Percentiles rank a stretch among this genome's conserved stretches.
Conservation (phyloP, 768 basidiomycete genomes). For the Russula abietina region DNA sequence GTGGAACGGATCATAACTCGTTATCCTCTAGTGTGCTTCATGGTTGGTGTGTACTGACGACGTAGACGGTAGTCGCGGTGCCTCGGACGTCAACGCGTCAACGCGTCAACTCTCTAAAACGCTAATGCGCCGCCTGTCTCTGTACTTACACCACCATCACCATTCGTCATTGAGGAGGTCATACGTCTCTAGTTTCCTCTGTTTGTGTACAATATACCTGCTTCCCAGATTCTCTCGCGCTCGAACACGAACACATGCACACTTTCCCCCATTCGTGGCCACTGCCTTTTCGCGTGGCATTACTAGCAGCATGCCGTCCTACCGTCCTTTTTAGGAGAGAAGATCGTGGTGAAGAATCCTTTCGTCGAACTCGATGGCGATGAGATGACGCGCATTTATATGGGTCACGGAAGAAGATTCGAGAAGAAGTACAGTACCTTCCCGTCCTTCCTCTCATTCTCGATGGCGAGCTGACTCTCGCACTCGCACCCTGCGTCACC, state of each 20-base stretch:
- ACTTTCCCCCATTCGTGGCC: too few relatives aligned
- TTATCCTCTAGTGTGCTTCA: too few relatives aligned
- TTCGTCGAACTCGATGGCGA: constrained; percentile 95
- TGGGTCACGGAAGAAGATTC: constrained; percentile 98
- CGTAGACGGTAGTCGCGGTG: background rate
- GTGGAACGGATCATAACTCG: too few relatives aligned
- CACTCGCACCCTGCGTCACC: background rate
- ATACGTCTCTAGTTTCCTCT: background rate
- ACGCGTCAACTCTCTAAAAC: background rate
- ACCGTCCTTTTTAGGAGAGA: constrained; percentile 33
- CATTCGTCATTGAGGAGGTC: background rate
- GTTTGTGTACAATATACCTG: background rate
- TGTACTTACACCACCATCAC: background rate
- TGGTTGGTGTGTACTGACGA: too few relatives aligned
- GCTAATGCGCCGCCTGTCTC: background rate
- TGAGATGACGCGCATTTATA: constrained; percentile 99
- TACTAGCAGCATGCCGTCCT: too few relatives aligned
- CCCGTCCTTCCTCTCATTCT: background rate
- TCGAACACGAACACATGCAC: too few relatives aligned
- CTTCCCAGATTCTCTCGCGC: constrained; percentile 13
- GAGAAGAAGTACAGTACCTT: constrained; percentile 71
- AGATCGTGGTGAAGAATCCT: constrained; percentile 81
- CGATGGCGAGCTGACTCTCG: background rate
- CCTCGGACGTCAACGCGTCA: too few relatives aligned
- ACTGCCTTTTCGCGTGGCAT: too few relatives aligned